Base-by-base conservation (phyloP, 1,139 yeast genomes). In the Pichia sp. region DNA sequence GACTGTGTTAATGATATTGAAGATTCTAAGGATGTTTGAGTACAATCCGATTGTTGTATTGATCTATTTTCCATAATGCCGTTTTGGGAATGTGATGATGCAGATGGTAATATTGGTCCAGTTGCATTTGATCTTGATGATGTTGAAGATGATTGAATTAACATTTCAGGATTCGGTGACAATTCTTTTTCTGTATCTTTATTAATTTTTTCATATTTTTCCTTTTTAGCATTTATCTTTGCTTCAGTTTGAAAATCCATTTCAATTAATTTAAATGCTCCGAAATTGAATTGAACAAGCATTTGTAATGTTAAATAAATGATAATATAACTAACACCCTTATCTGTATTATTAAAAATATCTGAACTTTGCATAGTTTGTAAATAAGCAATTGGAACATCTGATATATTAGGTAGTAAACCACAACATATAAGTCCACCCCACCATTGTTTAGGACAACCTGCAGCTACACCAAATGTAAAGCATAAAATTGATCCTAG, bases 371-470 rank as follows among this genome's bases (percentile, higher is more conserved):
- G 80, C 61, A 87, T 67, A 2, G 95, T 83, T 56, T 87, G 94
- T 35, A 87, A 71, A 55, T 87, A 87, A 0, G 96, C 96, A 56
- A 87, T 85, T 1, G 96, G 96, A 48, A 87, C 69, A 65, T 89
- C 96, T 10, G 90, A 78, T 41, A 84, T 80, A 56, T 82, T 82
- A n/a, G 87, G 86, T 55, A 87, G 78, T 37, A 84, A 68, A 0
- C 95, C 92, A n/a, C 87, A 89, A n/a, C 84, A 76, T 36, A 76
- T 60, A 29, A 78, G 65, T 0, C 96, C 96, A 42, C 96, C 95
- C 36, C 76, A 65, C 95, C 95, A 87, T 41, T 75, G 66, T 51
- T 73, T 74, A 0, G 96, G 96, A 45, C 62, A 55, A 4, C 60
- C 57, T 2, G 56, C 45, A 7, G 50, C 22, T 3, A 55, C 37